Conservation (phyloP, 2,329 filamentous ascomycete species). For the Colletotrichum sansevieriae region DNA sequence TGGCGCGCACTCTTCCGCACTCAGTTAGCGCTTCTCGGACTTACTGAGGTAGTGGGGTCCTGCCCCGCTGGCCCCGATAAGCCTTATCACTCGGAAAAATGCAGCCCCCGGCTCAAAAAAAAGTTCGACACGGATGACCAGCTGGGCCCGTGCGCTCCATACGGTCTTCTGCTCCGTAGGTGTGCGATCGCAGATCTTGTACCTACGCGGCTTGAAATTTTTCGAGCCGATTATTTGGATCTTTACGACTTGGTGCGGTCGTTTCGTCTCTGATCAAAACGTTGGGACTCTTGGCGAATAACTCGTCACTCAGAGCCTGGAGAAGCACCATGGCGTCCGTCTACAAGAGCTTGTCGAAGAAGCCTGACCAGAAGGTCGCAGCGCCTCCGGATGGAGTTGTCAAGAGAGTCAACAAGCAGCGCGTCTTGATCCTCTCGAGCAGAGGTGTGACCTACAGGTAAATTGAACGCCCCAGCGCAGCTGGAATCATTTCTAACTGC, state of each 20-base stretch:
- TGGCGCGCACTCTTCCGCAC: neutral
- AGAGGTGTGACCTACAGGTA: conserved; percentile 91
- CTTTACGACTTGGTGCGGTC: no score
- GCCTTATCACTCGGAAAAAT: conserved; percentile 51
- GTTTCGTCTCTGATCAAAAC: no score
- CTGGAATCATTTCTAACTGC: no score
- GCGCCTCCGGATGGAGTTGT: conserved; percentile 59
- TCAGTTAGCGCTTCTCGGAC: conserved; percentile 12
- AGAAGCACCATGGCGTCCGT: conserved; percentile 74
- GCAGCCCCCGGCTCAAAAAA: conserved; percentile 38
- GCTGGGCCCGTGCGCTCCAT: neutral
- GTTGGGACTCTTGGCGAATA: no score
- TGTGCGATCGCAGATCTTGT: neutral
- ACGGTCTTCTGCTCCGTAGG: neutral
- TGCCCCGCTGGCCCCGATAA: conserved; percentile 45
- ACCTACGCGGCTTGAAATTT: neutral
- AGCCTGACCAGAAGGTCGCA: conserved; percentile 62
- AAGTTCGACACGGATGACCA: neutral
- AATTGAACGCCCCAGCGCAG: no score
- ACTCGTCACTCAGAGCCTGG: neutral
- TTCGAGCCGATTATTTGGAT: no score
- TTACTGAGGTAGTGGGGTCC: conserved; percentile 20
- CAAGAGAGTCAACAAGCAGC: conserved; percentile 73
- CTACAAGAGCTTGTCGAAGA: conserved; percentile 80
- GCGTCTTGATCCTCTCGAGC: conserved; percentile 91